Evolutionary conservation across 2,329 filamentous ascomycete genomes (phyloP), one percentile per base, ranked within the genome.

Genomic region (Cyphellophora attinorum): DNA sequence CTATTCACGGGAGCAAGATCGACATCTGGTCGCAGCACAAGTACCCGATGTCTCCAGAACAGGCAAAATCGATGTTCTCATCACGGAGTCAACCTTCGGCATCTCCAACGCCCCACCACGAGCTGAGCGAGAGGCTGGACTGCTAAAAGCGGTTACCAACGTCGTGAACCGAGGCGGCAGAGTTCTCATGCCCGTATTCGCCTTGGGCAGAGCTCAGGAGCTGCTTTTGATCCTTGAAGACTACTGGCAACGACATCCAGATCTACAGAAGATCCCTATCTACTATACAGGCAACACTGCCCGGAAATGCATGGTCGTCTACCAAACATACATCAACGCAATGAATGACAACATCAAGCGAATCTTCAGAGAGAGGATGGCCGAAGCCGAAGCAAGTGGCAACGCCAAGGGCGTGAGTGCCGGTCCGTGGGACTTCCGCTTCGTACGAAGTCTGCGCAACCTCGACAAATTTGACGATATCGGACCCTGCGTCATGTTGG

Each of bases 331-430:
- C 52, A 85, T 96, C 31, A 85, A 88, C 31, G 86, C 88, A 36
- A 98, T 98, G 91, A 98, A 98, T 56, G 89, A 96, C 53, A 96
- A 95, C 51, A 96, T 98, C 66, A 95, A 94, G 58, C 76, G 85
- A 8, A 73, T 94, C n/a, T 95, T 95, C 60, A 74, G 82, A 34
- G 86, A 93, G 58, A 78, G 85, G 31, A 93, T 94, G 76, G 85
- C 85, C 3, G 85, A 93, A 56, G 84, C 85, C 6, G 85, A 93
- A 56, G 80, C 81, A 0, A 79, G 77, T 19, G 83, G 84, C 6
- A 82, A 86, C 46, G 72, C 71, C 2, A 88, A 83, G 51, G 88
- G 84, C 21, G 53, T 62, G 29, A 64, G 55, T 35, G 61, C 59
- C 13, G 83, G 83, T 0, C 91, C 91, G 0, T 98, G 91, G 88